Evolutionary conservation across 192 early-diverging fungal genomes (phyloP), one percentile per base, ranked within the genome.

Genomic region (Podila epicladia): DNA sequence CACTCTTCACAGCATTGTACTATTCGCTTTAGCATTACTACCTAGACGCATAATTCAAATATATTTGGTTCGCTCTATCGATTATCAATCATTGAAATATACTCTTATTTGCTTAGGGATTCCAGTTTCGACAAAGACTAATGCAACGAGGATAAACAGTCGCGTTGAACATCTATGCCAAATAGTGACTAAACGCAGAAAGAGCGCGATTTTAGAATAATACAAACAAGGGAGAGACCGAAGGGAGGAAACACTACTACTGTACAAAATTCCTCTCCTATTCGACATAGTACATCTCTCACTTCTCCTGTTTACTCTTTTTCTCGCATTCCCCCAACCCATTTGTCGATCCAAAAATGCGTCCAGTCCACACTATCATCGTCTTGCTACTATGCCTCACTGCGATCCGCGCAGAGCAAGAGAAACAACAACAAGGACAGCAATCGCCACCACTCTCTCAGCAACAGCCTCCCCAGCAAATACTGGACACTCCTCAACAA

Each of bases 1-100:
- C 41, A 17, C 20, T 75, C 68, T n/a, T 60, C 53, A 38, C 41
- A 26, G 41, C 41, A 45, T 45, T 45, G 41, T 45, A 45, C 15
- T 45, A 37, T 15, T 41, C 38, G 38, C 38, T 7, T 12, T 12
- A 9, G 38, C 38, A 41, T 41, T 41, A 41, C 41, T 15, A 45
- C 6, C 12, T 45, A 45, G 41, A 45, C 41, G 1, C 41, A 15
- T 45, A 45, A 45, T 45, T 45, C 41, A 15, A 45, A 45, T 45
- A 45, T 12, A 45, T 2, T 45, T 45, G 41, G 41, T 17, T 45
- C 41, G 12, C 41, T 2, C 15, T 45, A 45, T 51, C 19, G 50
- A 51, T 26, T 37, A 37, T 37, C 38, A 12, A 9, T 5, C 38
- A 41, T 41, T 0, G 38, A n/a, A n/a, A 41, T 41, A 11, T 41